A percentile compares a stretch with the other conserved stretches of the same genome.
These are phyloP conservation scores for Backusella macrospora DNA, from an alignment of 192 early-diverging fungal genomes.

Conservation along the genomic window DNA sequence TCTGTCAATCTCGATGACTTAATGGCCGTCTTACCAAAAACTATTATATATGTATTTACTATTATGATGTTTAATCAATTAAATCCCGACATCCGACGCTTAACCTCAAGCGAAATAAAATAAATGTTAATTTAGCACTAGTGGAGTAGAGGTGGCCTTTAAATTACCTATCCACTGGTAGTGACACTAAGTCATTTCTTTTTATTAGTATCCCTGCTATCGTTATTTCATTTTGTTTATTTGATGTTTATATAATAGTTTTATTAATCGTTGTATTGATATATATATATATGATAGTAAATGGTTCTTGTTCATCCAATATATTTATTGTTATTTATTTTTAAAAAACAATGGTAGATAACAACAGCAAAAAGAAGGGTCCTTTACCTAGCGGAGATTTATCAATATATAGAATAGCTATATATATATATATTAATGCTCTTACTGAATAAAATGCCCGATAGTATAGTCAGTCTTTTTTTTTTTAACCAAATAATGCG, in stretches of 20 bases:
- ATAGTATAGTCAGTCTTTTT: background rate
- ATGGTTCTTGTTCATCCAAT: too few relatives aligned
- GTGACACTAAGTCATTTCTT: background rate
- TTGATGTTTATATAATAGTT: background rate
- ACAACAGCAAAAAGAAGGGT: background rate
- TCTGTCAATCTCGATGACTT: background rate
- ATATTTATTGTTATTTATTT: background rate
- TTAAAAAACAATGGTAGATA: background rate
- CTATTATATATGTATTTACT: background rate
- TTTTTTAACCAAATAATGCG: background rate
- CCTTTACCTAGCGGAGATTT: background rate
- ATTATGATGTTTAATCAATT: background rate
- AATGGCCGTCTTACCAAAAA: background rate
- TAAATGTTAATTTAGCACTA: slow-evolving; percentile 10
- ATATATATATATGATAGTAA: background rate
- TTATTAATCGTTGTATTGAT: background rate
- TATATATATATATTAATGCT: background rate
- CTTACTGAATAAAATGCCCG: background rate
- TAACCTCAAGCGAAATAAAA: slow-evolving; percentile 3
- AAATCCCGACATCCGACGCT: background rate
- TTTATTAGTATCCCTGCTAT: background rate
- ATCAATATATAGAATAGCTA: slow-evolving; percentile 2
- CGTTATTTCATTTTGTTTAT: background rate
- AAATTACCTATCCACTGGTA: background rate
- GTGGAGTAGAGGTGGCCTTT: background rate